Evolutionary conservation across 2,329 filamentous ascomycete species (phyloP), one percentile per base, ranked within the genome.

Genomic region (Myriangium duriaei): DNA sequence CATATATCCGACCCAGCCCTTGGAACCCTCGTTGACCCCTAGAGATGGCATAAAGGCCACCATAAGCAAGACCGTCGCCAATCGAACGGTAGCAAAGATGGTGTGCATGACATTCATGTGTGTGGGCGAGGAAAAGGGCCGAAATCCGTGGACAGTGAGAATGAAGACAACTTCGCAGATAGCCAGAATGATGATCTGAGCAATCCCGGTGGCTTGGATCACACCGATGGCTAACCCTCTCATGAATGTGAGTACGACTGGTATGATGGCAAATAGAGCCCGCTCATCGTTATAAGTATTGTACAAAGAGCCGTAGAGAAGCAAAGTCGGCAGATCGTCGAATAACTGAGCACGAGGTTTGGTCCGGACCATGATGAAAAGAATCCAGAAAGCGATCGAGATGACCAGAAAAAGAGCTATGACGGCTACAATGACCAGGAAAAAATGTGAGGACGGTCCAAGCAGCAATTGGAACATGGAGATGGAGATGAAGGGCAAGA

Each of bases 21-120:
- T 92, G 1, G 81, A 67, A 0, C 80, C 75, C 51, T 92, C 80
- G 0, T 73, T 72, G 4, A 95, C 78, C 14, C 76, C 79, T 3
- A 98, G 69, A 1, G 81, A 80, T 1, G 88, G 85, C 10, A 87
- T 76, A 56, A 98, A 98, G 1, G 87, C 63, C 13, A 68, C 58
- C 41, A 59, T 65, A 3, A 69, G 59, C 11, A 68, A 52, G 11
- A 62, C 55, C 0, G 80, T 80, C 33, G 83, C 61, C 19, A 95
- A 78, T 21, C 91, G 77, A 11, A 93, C 65, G 2, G 71, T 63
- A 1, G 86, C 75, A 58, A 95, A 94, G 45, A 86, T 75, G 2
- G 81, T 83, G 51, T 96, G 87, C 49, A 95, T 95, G 7, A 84
- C 76, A 54, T 96, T 96, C 91, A 98, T 98, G 17, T 88, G 95